Percentiles rank a stretch among this genome's conserved stretches.
Conservation (phyloP, 108 stramenopile species). For the Stephanodiscus minutulus region DNA sequence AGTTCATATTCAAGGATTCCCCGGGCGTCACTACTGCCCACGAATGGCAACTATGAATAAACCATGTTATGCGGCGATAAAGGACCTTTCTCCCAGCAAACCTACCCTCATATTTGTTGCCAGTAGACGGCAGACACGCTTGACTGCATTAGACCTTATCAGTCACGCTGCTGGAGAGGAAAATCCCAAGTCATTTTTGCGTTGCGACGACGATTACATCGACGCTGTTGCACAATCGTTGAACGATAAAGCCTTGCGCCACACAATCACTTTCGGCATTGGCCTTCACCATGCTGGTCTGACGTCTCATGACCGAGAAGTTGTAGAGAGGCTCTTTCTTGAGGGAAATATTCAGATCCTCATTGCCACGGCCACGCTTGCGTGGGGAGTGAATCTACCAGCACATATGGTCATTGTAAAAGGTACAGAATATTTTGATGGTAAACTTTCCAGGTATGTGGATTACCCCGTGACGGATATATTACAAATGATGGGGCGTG, state of each 20-base stretch:
- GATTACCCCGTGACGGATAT: slow-evolving; percentile 99
- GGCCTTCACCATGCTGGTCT: slow-evolving; percentile 98
- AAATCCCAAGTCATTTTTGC: slow-evolving; percentile 76
- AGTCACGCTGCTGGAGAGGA: slow-evolving; percentile 85
- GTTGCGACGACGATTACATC: slow-evolving; percentile 75
- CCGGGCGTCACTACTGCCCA: slow-evolving; percentile 93
- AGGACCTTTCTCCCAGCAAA: slow-evolving; percentile 89
- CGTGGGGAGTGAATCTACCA: slow-evolving; percentile 99
- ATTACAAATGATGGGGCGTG: slow-evolving; percentile 99
- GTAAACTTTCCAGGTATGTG: slow-evolving; percentile 90
- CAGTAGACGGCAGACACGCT: slow-evolving; percentile 77
- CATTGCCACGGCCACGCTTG: slow-evolving; percentile 89
- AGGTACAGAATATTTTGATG: slow-evolving; percentile 99
- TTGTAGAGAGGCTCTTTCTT: slow-evolving; percentile 92
- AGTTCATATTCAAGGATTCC: slow-evolving; percentile 95
- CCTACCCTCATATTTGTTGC: slow-evolving; percentile 96
- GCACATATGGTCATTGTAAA: slow-evolving; percentile 93
- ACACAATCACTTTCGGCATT: slow-evolving; percentile 96
- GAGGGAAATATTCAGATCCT: slow-evolving; percentile 93
- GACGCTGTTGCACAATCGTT: slow-evolving; percentile 66
- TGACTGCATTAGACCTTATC: slow-evolving; percentile 95
- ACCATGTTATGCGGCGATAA: slow-evolving; percentile 96
- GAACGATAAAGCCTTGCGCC: slow-evolving; percentile 88
- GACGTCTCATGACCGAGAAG: slow-evolving; percentile 58
- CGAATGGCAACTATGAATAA: slow-evolving; percentile 99